These are phyloP conservation scores for Erythrophleum ivorense DNA, from an alignment of 331 rosid species.

Conservation along the genomic window DNA sequence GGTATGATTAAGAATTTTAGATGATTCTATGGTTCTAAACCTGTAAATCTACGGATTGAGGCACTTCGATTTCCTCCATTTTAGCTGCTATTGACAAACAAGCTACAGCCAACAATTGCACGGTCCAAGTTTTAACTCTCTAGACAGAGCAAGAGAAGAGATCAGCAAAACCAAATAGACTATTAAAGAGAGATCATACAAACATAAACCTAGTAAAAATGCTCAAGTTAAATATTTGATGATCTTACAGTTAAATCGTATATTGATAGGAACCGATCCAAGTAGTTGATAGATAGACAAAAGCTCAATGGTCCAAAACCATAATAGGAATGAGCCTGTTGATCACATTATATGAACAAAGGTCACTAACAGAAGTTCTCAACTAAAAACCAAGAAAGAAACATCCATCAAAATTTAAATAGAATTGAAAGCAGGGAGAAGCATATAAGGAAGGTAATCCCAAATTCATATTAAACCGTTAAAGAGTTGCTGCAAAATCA, in stretches of 20 bases:
- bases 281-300: slow-evolving; percentile 71
- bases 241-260: slow-evolving; percentile 67
- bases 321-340: slow-evolving; percentile 66
- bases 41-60: slow-evolving; percentile 59
- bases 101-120: slow-evolving; percentile 67
- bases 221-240: neutral
- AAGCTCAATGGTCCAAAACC: slow-evolving; percentile 65
- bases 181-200: slow-evolving; percentile 7
- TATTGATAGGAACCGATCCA: slow-evolving; percentile 79
- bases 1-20: slow-evolving; percentile 23
- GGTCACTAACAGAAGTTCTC: slow-evolving; percentile 23
- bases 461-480: neutral
- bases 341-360: slow-evolving; percentile 40
- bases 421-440: neutral
- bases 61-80: slow-evolving; percentile 64
- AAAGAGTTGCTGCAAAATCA: neutral
- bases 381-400: slow-evolving; percentile 19
- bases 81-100: slow-evolving; percentile 79
- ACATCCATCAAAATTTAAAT: neutral
- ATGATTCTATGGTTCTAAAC: slow-evolving; percentile 41
- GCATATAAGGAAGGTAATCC: neutral
- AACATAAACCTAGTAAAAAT: slow-evolving; percentile 27
- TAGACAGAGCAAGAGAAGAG: slow-evolving; percentile 39
- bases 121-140: slow-evolving; percentile 61
- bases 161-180: slow-evolving; percentile 22